phyloP scores from a whole-genome alignment of 1,284 basidiomycete species.

The Cryptococcus depauperatus region DNA sequence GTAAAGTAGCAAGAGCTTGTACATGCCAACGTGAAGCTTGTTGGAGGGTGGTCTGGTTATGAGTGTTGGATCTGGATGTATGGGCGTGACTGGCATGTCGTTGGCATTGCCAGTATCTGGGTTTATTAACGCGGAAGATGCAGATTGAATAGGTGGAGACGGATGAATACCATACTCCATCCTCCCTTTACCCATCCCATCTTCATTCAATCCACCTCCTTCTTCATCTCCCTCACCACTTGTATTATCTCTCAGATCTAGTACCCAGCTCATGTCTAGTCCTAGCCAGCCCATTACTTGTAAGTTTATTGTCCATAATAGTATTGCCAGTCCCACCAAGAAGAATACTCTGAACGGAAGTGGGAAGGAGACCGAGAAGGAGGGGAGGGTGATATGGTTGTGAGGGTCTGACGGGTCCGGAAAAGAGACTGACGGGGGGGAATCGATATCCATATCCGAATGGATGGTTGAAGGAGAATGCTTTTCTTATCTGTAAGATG shows the following conservation, averaged over 20 bases:
- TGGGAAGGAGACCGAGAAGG: conserved; percentile 59
- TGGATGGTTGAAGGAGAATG: background rate
- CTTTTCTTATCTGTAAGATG: too few species aligned
- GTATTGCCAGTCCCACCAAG: conserved; percentile 60
- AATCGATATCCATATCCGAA: conserved; percentile 43
- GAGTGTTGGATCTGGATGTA: conserved; percentile 32
- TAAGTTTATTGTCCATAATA: conserved; percentile 79
- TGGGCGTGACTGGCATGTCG: conserved; percentile 18
- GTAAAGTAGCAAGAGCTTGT: conserved; percentile 59
- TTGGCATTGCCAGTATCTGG: conserved; percentile 2
- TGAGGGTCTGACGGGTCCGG: conserved; percentile 17
- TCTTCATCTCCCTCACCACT: conserved; percentile 1
- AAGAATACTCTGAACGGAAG: conserved; percentile 72
- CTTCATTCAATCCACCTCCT: background rate
- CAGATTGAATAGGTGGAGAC: background rate
- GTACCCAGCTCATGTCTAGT: conserved; percentile 61
- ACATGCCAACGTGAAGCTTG: conserved; percentile 55
- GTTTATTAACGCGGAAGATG: background rate
- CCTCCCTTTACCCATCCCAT: background rate
- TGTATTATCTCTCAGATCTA: conserved; percentile 45
- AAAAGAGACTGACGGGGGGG: conserved; percentile 24
- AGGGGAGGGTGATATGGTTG: conserved; percentile 41
- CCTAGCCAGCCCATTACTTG: conserved; percentile 68
- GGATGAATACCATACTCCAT: too few species aligned
- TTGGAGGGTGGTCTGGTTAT: conserved; percentile 15